Conservation (phyloP, 768 basidiomycete genomes). For the Boletus fagicola region DNA sequence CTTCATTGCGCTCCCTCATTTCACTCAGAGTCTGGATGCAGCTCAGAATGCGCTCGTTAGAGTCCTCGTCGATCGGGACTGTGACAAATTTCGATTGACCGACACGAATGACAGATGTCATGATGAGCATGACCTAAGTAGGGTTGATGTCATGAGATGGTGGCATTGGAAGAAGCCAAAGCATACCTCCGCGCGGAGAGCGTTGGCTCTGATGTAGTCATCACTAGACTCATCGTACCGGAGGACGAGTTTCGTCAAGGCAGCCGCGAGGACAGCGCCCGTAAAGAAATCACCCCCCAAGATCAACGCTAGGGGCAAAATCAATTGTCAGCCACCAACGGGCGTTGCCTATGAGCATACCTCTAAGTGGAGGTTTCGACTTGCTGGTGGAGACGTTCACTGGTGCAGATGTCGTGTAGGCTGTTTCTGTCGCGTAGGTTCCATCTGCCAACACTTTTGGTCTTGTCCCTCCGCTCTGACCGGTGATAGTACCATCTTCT, state of each 20-base stretch:
- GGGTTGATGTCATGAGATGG: neutral
- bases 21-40: conserved; percentile 94
- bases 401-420: conserved; percentile 63
- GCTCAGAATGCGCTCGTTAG: conserved; percentile 91
- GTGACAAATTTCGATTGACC: conserved; percentile 96
- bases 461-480: conserved; percentile 48
- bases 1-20: conserved; percentile 53
- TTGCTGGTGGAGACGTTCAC: conserved; percentile 79
- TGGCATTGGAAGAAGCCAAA: neutral
- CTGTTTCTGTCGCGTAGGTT: conserved; percentile 96
- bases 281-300: conserved; percentile 98
- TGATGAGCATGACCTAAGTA: conserved; percentile 87
- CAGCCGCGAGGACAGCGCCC: conserved; percentile 82
- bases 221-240: conserved; percentile 54
- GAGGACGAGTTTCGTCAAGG: conserved; percentile 88
- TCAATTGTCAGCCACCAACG: neutral
- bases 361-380: conserved; percentile 87
- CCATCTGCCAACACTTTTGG: conserved; percentile 91
- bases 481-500: conserved; percentile 36
- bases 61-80: conserved; percentile 97
- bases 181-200: conserved; percentile 78
- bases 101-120: conserved; percentile 95
- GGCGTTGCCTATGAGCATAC: conserved; percentile 37
- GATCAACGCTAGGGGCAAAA: conserved; percentile 59
- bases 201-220: conserved; percentile 61